These are phyloP conservation scores for Cyclospora cayetanensis DNA, from an alignment of 169 alveolate genomes.

Conservation along the genomic window DNA sequence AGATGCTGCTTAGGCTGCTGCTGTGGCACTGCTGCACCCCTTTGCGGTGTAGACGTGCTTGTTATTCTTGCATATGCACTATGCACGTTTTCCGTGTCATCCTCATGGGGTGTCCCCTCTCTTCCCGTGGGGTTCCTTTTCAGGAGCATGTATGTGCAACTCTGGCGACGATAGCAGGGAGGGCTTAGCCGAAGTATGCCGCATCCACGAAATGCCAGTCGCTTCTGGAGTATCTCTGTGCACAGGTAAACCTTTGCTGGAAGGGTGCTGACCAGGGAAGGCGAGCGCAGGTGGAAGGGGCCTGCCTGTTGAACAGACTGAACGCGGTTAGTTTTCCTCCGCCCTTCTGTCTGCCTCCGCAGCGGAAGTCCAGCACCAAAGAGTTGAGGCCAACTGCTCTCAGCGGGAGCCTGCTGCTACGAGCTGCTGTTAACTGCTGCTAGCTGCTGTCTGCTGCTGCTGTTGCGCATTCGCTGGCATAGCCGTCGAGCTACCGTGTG, in stretches of 20 bases:
- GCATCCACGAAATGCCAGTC: too few relatives aligned
- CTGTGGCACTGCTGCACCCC: too few relatives aligned
- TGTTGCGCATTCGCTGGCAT: not conserved
- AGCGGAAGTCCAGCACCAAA: not conserved
- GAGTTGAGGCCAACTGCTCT: not conserved
- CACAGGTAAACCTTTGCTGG: not conserved
- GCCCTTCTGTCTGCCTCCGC: not conserved
- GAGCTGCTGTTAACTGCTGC: not conserved
- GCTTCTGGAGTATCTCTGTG: too few relatives aligned
- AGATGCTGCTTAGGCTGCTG: too few relatives aligned
- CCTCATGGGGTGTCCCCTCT: too few relatives aligned
- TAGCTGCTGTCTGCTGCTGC: not conserved
- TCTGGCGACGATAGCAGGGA: too few relatives aligned
- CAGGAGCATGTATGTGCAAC: too few relatives aligned
- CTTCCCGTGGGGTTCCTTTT: too few relatives aligned
- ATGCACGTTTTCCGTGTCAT: too few relatives aligned
- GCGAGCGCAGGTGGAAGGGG: not conserved
- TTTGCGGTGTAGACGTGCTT: too few relatives aligned
- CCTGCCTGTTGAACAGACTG: not conserved
- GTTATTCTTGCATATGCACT: too few relatives aligned
- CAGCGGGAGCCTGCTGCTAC: not conserved
- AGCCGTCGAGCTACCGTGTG: not conserved
- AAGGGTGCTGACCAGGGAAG: not conserved
- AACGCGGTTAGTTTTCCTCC: not conserved
- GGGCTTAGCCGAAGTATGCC: too few relatives aligned